A percentile compares a stretch with the other conserved stretches of the same genome.
phyloP scores from a whole-genome alignment of 306 rosid genomes.

The Vigna unguiculata region DNA sequence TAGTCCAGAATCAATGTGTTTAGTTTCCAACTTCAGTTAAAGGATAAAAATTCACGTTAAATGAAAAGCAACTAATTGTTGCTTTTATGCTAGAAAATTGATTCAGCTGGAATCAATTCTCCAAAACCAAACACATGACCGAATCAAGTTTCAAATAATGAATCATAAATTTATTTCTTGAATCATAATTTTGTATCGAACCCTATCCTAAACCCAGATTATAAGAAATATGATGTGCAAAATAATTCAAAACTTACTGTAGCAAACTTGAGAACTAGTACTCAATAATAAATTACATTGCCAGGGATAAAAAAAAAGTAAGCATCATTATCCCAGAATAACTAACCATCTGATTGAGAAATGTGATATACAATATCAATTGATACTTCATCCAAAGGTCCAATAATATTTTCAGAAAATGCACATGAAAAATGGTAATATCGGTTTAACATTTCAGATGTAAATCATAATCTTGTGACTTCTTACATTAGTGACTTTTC shows the following conservation, averaged over 20 bases:
- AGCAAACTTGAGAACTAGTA: conserved; percentile 20
- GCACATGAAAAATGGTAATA: conserved; percentile 17
- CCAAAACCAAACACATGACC: too few species aligned
- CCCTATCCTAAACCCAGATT: neutral
- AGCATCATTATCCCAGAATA: conserved; percentile 4
- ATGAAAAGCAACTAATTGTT: too few species aligned
- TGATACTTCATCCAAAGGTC: neutral
- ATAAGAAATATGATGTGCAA: conserved; percentile 2
- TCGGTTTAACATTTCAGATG: conserved; percentile 25
- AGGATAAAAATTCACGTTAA: too few species aligned
- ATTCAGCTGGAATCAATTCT: too few species aligned
- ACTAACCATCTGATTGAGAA: conserved; percentile 29
- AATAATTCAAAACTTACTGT: conserved; percentile 29
- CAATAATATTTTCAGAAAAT: conserved; percentile 11
- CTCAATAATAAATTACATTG: conserved; percentile 1
- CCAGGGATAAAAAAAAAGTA: neutral
- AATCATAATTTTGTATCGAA: too few species aligned
- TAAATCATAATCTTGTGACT: neutral
- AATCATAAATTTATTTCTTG: too few species aligned
- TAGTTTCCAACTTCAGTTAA: too few species aligned
- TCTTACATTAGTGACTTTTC: conserved; percentile 9
- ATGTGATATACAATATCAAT: neutral
- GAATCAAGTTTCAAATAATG: too few species aligned
- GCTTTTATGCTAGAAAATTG: too few species aligned
- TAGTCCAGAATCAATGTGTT: too few species aligned